Conservation (phyloP, 495 filamentous ascomycete genomes). For the Halenospora varia region DNA sequence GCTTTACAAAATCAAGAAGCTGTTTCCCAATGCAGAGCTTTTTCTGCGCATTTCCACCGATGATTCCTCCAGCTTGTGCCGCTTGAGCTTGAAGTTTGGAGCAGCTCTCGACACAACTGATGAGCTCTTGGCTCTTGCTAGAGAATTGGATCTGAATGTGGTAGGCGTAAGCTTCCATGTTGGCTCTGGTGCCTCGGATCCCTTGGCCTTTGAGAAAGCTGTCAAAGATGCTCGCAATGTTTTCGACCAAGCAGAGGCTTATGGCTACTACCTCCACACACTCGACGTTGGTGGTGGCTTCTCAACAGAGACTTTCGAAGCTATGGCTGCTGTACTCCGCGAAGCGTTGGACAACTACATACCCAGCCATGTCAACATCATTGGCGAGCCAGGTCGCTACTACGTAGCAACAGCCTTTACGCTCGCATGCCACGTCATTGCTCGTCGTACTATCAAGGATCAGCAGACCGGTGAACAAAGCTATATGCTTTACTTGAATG, state of each 20-base stretch:
- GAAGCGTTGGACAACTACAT: conserved; percentile 82
- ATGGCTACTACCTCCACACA: conserved; percentile 79
- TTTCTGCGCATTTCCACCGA: conserved; percentile 93
- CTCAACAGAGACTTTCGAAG: conserved; percentile 81
- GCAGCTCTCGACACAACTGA: conserved; percentile 78
- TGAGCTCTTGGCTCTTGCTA: conserved; percentile 74
- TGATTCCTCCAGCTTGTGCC: conserved; percentile 90
- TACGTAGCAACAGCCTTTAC: conserved; percentile 93
- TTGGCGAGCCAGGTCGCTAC: conserved; percentile 94
- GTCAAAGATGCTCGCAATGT: conserved; percentile 83
- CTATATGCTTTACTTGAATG: conserved; percentile 97
- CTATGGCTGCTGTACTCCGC: conserved; percentile 77
- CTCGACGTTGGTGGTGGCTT: conserved; percentile 96
- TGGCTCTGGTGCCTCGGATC: conserved; percentile 91
- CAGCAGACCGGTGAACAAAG: conserved; percentile 51
- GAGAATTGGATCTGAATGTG: conserved; percentile 87
- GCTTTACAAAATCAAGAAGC: conserved; percentile 92
- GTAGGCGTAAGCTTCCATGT: conserved; percentile 98
- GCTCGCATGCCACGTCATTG: conserved; percentile 89
- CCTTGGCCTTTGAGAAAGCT: conserved; percentile 80
- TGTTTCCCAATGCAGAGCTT: conserved; percentile 84
- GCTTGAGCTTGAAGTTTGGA: conserved; percentile 94
- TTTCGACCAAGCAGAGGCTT: conserved; percentile 76
- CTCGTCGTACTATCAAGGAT: conserved; percentile 76
- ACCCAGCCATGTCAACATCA: conserved; percentile 79